Base-by-base conservation (phyloP, 164 flowering plant genomes). In the Chimonanthus praecox region DNA sequence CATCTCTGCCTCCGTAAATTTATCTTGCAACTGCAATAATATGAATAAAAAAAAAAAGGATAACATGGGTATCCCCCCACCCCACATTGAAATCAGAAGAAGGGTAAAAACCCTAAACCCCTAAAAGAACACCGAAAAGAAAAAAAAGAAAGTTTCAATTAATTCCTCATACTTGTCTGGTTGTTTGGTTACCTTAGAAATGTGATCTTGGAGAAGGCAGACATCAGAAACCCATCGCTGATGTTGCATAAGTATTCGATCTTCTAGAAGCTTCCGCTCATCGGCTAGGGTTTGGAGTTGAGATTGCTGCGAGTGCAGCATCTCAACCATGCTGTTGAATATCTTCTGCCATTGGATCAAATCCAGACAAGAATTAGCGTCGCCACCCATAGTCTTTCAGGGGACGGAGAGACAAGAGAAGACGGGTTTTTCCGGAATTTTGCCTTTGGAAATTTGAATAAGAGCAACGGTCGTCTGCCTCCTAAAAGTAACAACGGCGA, bases 231-330 rank as follows among this genome's bases (percentile, higher is more conserved):
- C 71, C 87, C 87, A 88, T 7, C 82, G 74, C 3, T 79, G 83
- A 67, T 81, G 71, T 70, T 85, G 90, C 65, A 69, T 65, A 68
- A 77, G 80, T 70, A 87, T 43, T 5, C 85, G 79, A 16, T 84
- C 82, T 74, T 85, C 84, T 43, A 86, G 81, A 10, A 85, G 58
- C 61, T 84, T 82, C 45, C 88, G 76, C 64, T 87, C 87, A 70
- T 80, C 62, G 21, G 76, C 76, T 64, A 86, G 82, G 51, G 83
- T 71, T 68, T 85, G 82, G 65, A 87, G 77, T 82, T 86, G 88
- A 60, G 68, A 72, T 72, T 88, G 85, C 60, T 86, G 87, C 47
- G 76, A 69, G 69, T 69, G 67, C 16, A 87, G 15, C 81, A 86
- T 78, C 18, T 75, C 70, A 8, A 80, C 84, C 43, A 83, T 47